A percentile compares a stretch with the other conserved stretches of the same genome.
Evolutionary conservation across 768 basidiomycete genomes (phyloP).

Genomic region (Hebeloma cylindrosporum): DNA sequence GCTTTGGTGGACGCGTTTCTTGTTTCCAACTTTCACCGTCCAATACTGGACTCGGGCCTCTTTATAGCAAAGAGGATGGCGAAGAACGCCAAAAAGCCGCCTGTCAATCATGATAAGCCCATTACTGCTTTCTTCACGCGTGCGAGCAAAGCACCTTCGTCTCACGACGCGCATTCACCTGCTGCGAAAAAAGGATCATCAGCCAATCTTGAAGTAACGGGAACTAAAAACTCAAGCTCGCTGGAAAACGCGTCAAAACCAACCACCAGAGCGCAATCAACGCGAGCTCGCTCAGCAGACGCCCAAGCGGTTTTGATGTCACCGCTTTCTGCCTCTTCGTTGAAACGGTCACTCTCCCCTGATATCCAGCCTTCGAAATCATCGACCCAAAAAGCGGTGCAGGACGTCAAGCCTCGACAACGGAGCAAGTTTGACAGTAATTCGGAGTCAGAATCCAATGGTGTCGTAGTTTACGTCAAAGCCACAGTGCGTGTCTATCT

Average conservation of each 20-base stretch:
- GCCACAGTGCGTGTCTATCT: constrained; percentile 18
- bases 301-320: too few relatives aligned
- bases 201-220: neutral
- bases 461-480: constrained; percentile 30
- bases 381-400: neutral
- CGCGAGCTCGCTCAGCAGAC: too few relatives aligned
- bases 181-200: constrained; percentile 8
- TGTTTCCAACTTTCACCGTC: too few relatives aligned
- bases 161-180: constrained; percentile 14
- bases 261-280: too few relatives aligned
- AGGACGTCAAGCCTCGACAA: constrained; percentile 11
- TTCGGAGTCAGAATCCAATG: constrained; percentile 31
- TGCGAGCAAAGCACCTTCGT: constrained; percentile 19
- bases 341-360: constrained; percentile 21
- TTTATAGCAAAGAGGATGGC: constrained; percentile 19
- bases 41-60: neutral
- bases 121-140: constrained; percentile 52
- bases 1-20: neutral
- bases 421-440: constrained; percentile 38
- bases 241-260: too few relatives aligned
- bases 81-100: constrained; percentile 29
- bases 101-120: constrained; percentile 24
- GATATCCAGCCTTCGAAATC: constrained; percentile 7
- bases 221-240: neutral
- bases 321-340: constrained; percentile 6